Percentiles rank a stretch among this genome's conserved stretches.
phyloP scores from a whole-genome alignment of 2,329 filamentous ascomycete genomes.

The Scytalidium lignicola region DNA sequence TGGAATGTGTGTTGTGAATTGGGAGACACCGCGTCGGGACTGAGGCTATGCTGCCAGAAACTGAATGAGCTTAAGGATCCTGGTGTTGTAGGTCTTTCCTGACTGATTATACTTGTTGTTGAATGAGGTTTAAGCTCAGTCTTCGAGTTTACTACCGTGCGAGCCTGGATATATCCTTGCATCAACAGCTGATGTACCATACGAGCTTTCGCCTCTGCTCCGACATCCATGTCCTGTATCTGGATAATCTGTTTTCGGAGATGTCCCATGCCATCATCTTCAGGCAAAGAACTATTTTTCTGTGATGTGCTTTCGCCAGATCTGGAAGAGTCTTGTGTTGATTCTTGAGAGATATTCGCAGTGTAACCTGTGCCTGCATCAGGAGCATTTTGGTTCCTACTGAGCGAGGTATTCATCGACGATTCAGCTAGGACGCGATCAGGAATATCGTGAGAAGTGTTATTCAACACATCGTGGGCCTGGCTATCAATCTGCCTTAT shows the following conservation, averaged over 20 bases:
- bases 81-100: constrained; percentile 37
- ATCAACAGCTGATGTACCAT: constrained; percentile 67
- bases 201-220: constrained; percentile 61
- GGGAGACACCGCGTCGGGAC: constrained; percentile 13
- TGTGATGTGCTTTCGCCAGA: constrained; percentile 11
- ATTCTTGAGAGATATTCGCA: constrained; percentile 18
- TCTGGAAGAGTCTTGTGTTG: constrained; percentile 14
- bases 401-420: constrained; percentile 1
- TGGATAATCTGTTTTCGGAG: constrained; percentile 63
- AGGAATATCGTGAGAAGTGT: constrained; percentile 12
- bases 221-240: constrained; percentile 58
- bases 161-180: constrained; percentile 56
- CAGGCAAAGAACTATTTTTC: constrained; percentile 41
- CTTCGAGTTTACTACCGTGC: constrained; percentile 25
- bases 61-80: constrained; percentile 49
- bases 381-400: neutral
- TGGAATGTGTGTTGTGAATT: constrained; percentile 35
- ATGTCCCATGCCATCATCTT: constrained; percentile 71
- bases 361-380: constrained; percentile 16
- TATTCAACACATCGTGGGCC: constrained; percentile 20
- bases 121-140: constrained; percentile 16
- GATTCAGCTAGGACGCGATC: constrained; percentile 8
- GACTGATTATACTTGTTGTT: constrained; percentile 25
- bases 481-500: constrained; percentile 7
- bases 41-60: constrained; percentile 48